phyloP scores from a whole-genome alignment of 441 rosid genomes.

The Pelargonium citronellum region DNA sequence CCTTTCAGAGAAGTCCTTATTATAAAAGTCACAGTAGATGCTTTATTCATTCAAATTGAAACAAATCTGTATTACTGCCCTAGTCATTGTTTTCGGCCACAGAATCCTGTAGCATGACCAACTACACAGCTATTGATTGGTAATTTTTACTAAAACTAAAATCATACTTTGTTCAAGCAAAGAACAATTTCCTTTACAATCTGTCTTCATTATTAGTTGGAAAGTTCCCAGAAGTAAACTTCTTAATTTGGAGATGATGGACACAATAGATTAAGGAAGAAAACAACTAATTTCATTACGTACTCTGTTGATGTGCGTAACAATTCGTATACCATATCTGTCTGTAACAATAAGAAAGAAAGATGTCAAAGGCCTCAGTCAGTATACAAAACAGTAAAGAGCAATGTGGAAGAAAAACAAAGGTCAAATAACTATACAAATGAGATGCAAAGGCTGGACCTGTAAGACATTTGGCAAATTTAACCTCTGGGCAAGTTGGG shows the following conservation, averaged over 20 bases:
- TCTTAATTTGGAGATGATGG: neutral
- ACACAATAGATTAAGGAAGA: slow-evolving; percentile 9
- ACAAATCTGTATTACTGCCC: too few species aligned
- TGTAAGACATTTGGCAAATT: slow-evolving; percentile 96
- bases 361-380: slow-evolving; percentile 18
- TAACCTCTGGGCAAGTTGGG: slow-evolving; percentile 96
- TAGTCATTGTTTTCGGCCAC: too few species aligned
- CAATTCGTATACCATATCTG: slow-evolving; percentile 96
- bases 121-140: too few species aligned
- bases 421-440: slow-evolving; percentile 6
- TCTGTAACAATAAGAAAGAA: slow-evolving; percentile 43
- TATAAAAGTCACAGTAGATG: too few species aligned
- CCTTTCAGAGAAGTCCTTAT: too few species aligned
- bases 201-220: too few species aligned
- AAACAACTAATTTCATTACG: slow-evolving; percentile 22
- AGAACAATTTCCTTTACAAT: too few species aligned
- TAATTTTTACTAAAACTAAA: too few species aligned
- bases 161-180: too few species aligned
- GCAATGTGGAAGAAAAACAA: neutral
- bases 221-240: slow-evolving; percentile 4
- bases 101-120: too few species aligned
- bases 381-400: slow-evolving; percentile 11
- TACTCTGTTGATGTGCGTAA: slow-evolving; percentile 96
- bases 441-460: slow-evolving; percentile 33
- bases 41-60: too few species aligned